Evolutionary conservation across 164 flowering plant genomes (phyloP), one percentile per base, ranked within the genome.

Genomic region (Vitis cinerea): DNA sequence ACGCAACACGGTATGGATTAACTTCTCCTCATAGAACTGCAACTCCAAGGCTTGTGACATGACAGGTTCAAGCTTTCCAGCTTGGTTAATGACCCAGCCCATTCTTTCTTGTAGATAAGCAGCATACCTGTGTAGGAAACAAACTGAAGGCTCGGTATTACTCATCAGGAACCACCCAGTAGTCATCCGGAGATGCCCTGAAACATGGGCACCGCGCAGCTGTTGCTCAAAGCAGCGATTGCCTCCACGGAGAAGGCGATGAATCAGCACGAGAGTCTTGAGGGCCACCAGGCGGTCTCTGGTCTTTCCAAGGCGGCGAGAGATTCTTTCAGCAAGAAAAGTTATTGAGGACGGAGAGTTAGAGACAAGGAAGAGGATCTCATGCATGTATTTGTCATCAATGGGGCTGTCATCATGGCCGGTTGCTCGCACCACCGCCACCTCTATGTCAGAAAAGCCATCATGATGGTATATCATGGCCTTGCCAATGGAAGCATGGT

Each of bases 381-480:
- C 86, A 48, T 89, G 84, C 66, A 86, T 76, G 68, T 84, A 77
- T 64, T 82, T 82, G 79, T 90, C 92, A 9, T 81, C 84, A 3
- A 88, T 79, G 14, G 95, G 88, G 27, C 80, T 61, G 37, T 83
- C 66, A 27, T 86, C 85, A 67, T 86, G 95, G 71, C 83, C 79
- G 1, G 95, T 88, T 8, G 95, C 95, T 2, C 88, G 88, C 10
- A 90, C 79, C 16, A 90, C 79, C 15, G 92, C 89, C 5, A 88
- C 83, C 67, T 88, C 90, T 50, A 90, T 77, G 70, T 79, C 81
- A 0, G 89, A 78, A 65, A 83, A 70, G 44, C 80, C 84, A 64
- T 75, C 72, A 17, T 76, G 75, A 58, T 74, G 72, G 50, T 77
- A 73, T 3, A 90, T 77, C 72, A 85, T 81, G 61, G 92, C 95